These are phyloP conservation scores for Lyophyllum shimeji DNA, from an alignment of 768 basidiomycete genomes.

Conservation along the genomic window DNA sequence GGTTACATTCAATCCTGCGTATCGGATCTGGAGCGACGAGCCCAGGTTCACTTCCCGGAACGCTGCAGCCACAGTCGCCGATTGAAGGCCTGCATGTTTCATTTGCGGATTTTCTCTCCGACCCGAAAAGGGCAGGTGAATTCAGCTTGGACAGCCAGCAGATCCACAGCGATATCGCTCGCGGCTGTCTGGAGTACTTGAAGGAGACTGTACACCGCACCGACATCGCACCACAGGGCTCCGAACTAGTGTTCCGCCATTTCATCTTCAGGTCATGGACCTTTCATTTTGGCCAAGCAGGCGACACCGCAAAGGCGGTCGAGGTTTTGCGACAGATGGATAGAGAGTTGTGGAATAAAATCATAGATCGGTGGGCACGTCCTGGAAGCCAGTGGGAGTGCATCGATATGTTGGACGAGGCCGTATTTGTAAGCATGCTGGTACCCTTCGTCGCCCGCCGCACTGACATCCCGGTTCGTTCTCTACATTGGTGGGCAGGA, in stretches of 20 bases:
- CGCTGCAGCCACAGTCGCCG: too few species aligned
- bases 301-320: not conserved
- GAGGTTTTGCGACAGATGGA: not conserved
- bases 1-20: not conserved
- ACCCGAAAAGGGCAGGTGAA: not conserved
- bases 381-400: not conserved
- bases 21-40: not conserved
- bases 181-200: not conserved
- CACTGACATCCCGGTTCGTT: too few species aligned
- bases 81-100: not conserved
- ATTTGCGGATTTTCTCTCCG: not conserved
- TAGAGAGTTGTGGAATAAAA: not conserved
- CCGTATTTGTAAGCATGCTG: not conserved
- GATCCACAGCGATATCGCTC: not conserved
- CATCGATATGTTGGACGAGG: not conserved
- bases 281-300: not conserved
- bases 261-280: not conserved
- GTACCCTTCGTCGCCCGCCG: too few species aligned
- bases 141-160: not conserved
- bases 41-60: too few species aligned
- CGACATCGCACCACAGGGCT: not conserved
- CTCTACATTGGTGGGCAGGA: too few species aligned
- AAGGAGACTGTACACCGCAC: not conserved
- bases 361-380: not conserved
- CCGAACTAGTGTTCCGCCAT: not conserved